Conservation (phyloP, 495 filamentous ascomycete genomes). For the Cudoniella acicularis region DNA sequence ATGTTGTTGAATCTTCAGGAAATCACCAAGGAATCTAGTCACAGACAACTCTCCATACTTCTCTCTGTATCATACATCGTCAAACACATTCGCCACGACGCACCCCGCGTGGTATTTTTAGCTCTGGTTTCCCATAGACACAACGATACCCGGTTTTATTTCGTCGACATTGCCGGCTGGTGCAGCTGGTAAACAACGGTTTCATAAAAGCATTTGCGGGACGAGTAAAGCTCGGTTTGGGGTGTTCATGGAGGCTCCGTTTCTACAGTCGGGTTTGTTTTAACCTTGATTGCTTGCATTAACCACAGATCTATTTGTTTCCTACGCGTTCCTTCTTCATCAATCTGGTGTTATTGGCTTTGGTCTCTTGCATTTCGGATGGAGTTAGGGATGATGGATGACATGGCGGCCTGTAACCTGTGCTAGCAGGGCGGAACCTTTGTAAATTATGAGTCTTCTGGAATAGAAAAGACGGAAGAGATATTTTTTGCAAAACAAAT, state of each 20-base stretch:
- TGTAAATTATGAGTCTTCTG: conserved; percentile 21
- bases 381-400: conserved; percentile 14
- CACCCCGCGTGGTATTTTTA: conserved; percentile 20
- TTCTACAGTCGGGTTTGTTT: conserved; percentile 1
- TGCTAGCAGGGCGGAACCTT: neutral
- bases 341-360: conserved; percentile 23
- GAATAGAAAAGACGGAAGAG: conserved; percentile 12
- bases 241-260: conserved; percentile 14
- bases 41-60: neutral
- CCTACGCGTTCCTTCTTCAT: conserved; percentile 17
- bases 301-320: conserved; percentile 6
- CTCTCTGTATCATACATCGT: conserved; percentile 22
- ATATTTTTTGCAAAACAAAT: neutral
- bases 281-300: neutral
- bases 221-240: conserved; percentile 12
- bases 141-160: conserved; percentile 29
- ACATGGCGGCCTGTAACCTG: neutral
- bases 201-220: conserved; percentile 26
- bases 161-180: conserved; percentile 16
- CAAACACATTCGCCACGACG: conserved; percentile 17
- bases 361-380: conserved; percentile 25
- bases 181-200: conserved; percentile 24
- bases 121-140: conserved; percentile 31
- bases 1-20: conserved; percentile 51
- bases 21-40: conserved; percentile 25